These are phyloP conservation scores for Phyllosticta citribraziliensis DNA, from an alignment of 2,329 filamentous ascomycete genomes.

Conservation along the genomic window DNA sequence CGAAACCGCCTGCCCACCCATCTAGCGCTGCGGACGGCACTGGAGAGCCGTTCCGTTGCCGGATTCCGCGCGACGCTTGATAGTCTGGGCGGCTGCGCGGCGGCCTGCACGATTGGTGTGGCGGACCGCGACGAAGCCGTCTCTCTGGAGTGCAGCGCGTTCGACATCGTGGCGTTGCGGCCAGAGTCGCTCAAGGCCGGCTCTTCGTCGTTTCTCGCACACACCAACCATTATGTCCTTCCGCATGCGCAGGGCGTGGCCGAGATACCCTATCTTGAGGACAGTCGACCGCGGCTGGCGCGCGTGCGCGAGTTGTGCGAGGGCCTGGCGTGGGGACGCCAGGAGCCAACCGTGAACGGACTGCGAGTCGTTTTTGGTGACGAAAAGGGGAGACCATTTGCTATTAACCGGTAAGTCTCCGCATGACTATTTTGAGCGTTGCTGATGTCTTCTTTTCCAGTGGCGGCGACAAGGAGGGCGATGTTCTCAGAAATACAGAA, in stretches of 20 bases:
- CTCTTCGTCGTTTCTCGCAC: conserved; percentile 14
- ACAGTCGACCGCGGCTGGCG: conserved; percentile 27
- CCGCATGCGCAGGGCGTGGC: conserved; percentile 26
- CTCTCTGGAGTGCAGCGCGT: conserved; percentile 38
- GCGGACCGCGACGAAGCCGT: conserved; percentile 35
- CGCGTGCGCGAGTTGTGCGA: conserved; percentile 27
- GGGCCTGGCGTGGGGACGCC: conserved; percentile 13
- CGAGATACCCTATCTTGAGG: conserved; percentile 35
- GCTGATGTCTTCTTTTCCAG: background rate
- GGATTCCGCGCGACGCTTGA: conserved; percentile 39
- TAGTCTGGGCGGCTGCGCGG: conserved; percentile 37
- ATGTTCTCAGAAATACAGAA: background rate
- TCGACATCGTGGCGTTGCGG: conserved; percentile 12
- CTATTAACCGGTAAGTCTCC: conserved; percentile 23
- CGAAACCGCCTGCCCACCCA: conserved; percentile 47
- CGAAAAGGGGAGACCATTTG: conserved; percentile 8
- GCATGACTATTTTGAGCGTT: background rate
- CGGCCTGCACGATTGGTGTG: conserved; percentile 45
- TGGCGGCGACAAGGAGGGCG: background rate
- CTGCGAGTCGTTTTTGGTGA: conserved; percentile 16
- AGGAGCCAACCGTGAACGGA: conserved; percentile 18
- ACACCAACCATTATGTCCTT: conserved; percentile 35
- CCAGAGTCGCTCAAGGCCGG: conserved; percentile 23
- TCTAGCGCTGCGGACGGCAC: conserved; percentile 45
- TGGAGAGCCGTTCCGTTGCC: conserved; percentile 42